Evolutionary conservation across 2,329 filamentous ascomycete genomes (phyloP).

Genomic region (Apiospora sp.): DNA sequence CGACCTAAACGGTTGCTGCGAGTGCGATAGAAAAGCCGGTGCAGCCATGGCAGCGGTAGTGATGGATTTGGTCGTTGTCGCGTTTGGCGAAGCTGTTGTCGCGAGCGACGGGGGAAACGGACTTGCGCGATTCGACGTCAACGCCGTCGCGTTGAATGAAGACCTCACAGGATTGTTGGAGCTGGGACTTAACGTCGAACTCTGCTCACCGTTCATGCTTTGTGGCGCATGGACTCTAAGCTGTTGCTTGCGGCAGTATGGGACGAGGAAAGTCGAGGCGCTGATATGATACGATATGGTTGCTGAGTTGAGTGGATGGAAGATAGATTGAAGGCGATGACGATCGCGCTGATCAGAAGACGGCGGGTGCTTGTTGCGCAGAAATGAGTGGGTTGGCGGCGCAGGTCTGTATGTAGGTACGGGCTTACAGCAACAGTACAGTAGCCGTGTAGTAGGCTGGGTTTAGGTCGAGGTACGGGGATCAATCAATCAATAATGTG

Average conservation of each 20-base stretch:
- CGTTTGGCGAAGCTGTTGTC: conserved; percentile 28
- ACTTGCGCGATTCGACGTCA: conserved; percentile 38
- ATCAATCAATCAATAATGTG: conserved; percentile 24
- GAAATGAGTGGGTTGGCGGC: conserved; percentile 31
- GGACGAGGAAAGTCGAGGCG: conserved; percentile 13
- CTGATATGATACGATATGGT: conserved; percentile 8
- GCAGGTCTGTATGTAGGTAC: conserved; percentile 19
- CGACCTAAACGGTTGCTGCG: conserved; percentile 48
- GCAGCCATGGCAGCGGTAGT: conserved; percentile 53
- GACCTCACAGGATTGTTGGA: conserved; percentile 27
- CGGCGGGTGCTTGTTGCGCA: conserved; percentile 32
- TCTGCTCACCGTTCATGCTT: conserved; percentile 40
- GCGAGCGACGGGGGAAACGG: conserved; percentile 33
- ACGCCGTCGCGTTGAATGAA: conserved; percentile 33
- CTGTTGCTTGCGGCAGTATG: conserved; percentile 34
- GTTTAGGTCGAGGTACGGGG: conserved; percentile 21
- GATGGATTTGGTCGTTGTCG: conserved; percentile 28
- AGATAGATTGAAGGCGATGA: conserved; percentile 26
- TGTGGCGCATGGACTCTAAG: conserved; percentile 26
- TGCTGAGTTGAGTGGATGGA: conserved; percentile 13
- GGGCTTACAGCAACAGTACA: conserved; percentile 20
- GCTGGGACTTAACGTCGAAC: conserved; percentile 23
- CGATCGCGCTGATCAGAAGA: conserved; percentile 43
- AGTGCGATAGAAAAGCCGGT: conserved; percentile 50
- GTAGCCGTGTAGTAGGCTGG: conserved; percentile 19